Evolutionary conservation across 148 eudicot genomes (phyloP), one percentile per base, ranked within the genome.

Genomic region (Cornus controversa): DNA sequence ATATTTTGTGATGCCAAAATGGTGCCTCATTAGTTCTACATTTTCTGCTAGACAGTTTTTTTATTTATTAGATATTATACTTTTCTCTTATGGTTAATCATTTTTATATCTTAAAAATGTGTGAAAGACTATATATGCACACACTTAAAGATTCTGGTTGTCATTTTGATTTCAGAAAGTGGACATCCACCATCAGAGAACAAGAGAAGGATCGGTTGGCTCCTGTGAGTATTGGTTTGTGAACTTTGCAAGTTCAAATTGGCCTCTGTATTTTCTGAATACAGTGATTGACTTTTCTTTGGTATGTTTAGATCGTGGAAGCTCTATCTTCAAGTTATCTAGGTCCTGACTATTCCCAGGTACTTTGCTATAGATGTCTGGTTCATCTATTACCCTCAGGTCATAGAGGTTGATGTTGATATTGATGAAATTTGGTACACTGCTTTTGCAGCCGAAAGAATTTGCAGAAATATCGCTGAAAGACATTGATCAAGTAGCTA

Each of bases 301-400:
- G 64, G 72, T 31, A 65, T 84, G 13, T 67, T 69, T 77, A 96
- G 99, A 89, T 96, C 80, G 91, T 96, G 82, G 99, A 96, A 89
- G 86, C 92, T 77, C 89, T 96, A 45, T 84, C 93, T 77, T 83
- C 92, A 74, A 90, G 97, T 77, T 93, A 96, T 81, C 79, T 96
- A 36, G 99, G 99, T 63, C 95, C 95, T 78, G 99, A 96, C 80
- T 91, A 90, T 82, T 80, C 93, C 81, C 92, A 93, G 95, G 98
- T 93, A 87, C 63, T 65, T 72, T 63, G 40, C 42, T 66, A 26
- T 66, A 72, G 36, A 11, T 76, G 45, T 70, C 6, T 47, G 66
- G 40, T 70, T 23, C 16, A 57, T 75, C 77, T 67, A n/a, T 72
- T 74, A 36, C 10, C 54, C n/a, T 6, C 45, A 40, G 40, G 50